A percentile compares a stretch with the other conserved stretches of the same genome.
Evolutionary conservation across 805 yeast species (phyloP).

Genomic region (Middelhovenomyces tepae): DNA sequence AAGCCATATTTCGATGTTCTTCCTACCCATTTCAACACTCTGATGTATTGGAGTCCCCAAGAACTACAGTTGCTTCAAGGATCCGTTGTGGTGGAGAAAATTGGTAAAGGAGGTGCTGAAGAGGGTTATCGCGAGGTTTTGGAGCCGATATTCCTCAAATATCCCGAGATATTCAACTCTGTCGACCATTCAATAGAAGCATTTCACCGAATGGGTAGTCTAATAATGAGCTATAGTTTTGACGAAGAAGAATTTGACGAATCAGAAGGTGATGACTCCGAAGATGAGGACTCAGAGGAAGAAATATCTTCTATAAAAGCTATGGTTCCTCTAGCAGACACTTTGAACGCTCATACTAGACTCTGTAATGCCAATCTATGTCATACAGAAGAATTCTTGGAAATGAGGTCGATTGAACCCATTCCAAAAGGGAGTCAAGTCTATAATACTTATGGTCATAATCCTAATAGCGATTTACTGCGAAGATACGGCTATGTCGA

Average conservation of each 20-base stretch:
- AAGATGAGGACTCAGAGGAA: conserved; percentile 29
- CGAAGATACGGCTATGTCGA: conserved; percentile 92
- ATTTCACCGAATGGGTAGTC: conserved; percentile 65
- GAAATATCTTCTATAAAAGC: conserved; percentile 45
- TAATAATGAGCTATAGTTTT: conserved; percentile 84
- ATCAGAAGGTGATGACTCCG: conserved; percentile 17
- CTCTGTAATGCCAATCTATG: conserved; percentile 66
- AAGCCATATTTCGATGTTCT: conserved; percentile 59
- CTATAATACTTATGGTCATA: conserved; percentile 82
- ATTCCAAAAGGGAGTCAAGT: conserved; percentile 66
- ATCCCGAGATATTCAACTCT: conserved; percentile 14
- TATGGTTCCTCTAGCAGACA: conserved; percentile 91
- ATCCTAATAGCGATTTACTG: conserved; percentile 83
- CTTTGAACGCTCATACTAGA: conserved; percentile 76
- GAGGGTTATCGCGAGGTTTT: conserved; percentile 44
- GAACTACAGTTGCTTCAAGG: conserved; percentile 54
- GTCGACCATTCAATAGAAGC: conserved; percentile 39
- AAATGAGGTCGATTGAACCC: conserved; percentile 60
- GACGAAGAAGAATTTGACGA: conserved; percentile 42
- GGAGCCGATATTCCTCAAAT: conserved; percentile 32
- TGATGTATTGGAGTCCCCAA: conserved; percentile 70
- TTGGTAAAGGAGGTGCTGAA: conserved; percentile 63
- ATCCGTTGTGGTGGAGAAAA: conserved; percentile 56
- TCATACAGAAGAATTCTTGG: conserved; percentile 39
- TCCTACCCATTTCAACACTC: conserved; percentile 54